Evolutionary conservation across 768 basidiomycete species (phyloP).

Genomic region (Tephrocybe sp.): DNA sequence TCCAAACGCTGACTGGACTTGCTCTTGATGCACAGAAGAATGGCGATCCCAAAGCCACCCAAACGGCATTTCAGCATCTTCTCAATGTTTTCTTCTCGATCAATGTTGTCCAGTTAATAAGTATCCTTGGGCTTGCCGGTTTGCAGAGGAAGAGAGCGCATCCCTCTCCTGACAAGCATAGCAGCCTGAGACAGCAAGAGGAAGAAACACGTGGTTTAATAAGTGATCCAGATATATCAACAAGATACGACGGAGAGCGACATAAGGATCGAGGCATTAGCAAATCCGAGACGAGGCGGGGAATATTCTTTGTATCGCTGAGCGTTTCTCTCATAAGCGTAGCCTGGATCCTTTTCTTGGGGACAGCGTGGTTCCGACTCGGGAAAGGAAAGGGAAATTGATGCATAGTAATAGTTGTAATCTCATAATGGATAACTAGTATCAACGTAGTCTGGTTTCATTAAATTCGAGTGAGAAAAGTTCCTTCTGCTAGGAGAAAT

Average conservation of each 20-base stretch:
- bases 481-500: too few species aligned
- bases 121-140: slow-evolving; percentile 45
- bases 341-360: slow-evolving; percentile 66
- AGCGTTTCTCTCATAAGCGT: slow-evolving; percentile 39
- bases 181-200: not conserved
- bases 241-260: slow-evolving; percentile 19
- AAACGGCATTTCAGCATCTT: slow-evolving; percentile 46
- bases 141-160: slow-evolving; percentile 43
- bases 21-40: slow-evolving; percentile 49
- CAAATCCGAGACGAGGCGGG: slow-evolving; percentile 39
- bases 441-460: too few species aligned
- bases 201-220: slow-evolving; percentile 8
- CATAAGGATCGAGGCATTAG: slow-evolving; percentile 21
- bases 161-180: slow-evolving; percentile 14
- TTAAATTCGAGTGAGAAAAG: too few species aligned
- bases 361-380: slow-evolving; percentile 56
- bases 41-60: slow-evolving; percentile 20
- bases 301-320: slow-evolving; percentile 44
- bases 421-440: too few species aligned
- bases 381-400: slow-evolving; percentile 22
- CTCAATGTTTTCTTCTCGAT: slow-evolving; percentile 54
- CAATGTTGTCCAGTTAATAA: slow-evolving; percentile 54
- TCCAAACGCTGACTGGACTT: slow-evolving; percentile 72
- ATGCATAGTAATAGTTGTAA: not conserved
- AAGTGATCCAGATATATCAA: slow-evolving; percentile 13